A percentile compares a stretch with the other conserved stretches of the same genome.
Evolutionary conservation across 257 asterid species (phyloP).

Genomic region (Rehmannia glutinosa): DNA sequence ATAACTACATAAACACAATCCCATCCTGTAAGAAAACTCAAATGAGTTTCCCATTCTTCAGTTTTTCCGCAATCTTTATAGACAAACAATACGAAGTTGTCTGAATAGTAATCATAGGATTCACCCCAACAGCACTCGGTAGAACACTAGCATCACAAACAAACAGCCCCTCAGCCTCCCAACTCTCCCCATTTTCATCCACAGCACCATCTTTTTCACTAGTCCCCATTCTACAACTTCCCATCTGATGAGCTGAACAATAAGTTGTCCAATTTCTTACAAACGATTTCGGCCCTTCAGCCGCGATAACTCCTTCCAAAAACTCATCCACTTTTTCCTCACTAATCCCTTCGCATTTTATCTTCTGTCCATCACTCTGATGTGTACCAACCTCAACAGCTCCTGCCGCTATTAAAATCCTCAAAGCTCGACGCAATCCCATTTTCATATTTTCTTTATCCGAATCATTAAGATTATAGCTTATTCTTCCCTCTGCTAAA

Average conservation of each 20-base stretch:
- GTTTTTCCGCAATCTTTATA: constrained; percentile 39
- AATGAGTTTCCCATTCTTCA: constrained; percentile 24
- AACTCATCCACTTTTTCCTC: constrained; percentile 51
- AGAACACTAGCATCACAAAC: constrained; percentile 87
- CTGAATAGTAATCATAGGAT: constrained; percentile 91
- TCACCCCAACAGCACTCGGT: constrained; percentile 79
- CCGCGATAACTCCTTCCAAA: constrained; percentile 45
- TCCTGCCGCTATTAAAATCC: constrained; percentile 74
- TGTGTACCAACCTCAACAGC: constrained; percentile 86
- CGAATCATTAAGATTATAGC: constrained; percentile 20
- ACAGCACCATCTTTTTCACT: constrained; percentile 55
- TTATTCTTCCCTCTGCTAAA: constrained; percentile 41
- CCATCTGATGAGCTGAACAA: constrained; percentile 88
- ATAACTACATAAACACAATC: not conserved
- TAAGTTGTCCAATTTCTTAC: constrained; percentile 59
- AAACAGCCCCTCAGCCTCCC: constrained; percentile 81
- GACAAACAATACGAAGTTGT: constrained; percentile 66
- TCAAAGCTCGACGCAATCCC: constrained; percentile 45
- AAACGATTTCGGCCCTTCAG: constrained; percentile 55
- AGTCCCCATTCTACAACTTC: constrained; percentile 83
- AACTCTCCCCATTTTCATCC: constrained; percentile 83
- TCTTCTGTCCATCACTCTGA: constrained; percentile 61
- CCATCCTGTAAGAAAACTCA: not conserved
- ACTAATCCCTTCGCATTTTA: constrained; percentile 41
- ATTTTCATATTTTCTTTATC: constrained; percentile 57